Percentiles rank a stretch among this genome's conserved stretches.
Evolutionary conservation across 2,329 filamentous ascomycete genomes (phyloP).

Genomic region (Phoma sp.): DNA sequence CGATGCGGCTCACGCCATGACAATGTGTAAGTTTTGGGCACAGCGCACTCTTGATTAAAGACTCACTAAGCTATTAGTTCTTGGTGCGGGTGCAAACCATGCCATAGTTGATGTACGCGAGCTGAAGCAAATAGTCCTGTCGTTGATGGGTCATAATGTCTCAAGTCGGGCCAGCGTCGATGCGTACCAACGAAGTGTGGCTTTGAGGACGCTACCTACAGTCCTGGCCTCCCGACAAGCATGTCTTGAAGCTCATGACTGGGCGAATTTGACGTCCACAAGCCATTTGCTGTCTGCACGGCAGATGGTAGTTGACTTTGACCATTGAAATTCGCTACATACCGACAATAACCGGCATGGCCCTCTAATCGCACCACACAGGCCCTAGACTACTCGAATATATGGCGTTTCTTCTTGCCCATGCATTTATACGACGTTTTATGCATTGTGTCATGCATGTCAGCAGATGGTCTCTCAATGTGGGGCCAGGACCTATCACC

Average conservation of each 20-base stretch:
- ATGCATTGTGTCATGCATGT: constrained; percentile 9
- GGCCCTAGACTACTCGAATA: neutral
- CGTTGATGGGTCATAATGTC: neutral
- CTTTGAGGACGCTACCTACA: constrained; percentile 2
- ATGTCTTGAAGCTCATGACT: constrained; percentile 17
- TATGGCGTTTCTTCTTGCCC: neutral
- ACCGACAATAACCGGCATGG: neutral
- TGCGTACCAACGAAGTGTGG: constrained; percentile 5
- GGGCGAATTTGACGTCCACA: constrained; percentile 3
- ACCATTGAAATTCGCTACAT: neutral
- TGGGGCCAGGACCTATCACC: constrained; percentile 1
- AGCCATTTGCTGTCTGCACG: constrained; percentile 5
- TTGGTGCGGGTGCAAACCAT: constrained; percentile 12
- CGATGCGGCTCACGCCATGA: constrained; percentile 17
- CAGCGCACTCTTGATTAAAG: too few species aligned
- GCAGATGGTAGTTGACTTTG: constrained; percentile 7
- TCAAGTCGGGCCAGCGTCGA: neutral
- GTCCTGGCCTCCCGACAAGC: constrained; percentile 13
- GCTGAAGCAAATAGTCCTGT: constrained; percentile 1
- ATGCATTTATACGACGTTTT: constrained; percentile 1
- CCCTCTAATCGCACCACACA: neutral
- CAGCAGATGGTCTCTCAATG: constrained; percentile 10
- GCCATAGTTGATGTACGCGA: constrained; percentile 11
- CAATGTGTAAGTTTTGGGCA: constrained; percentile 8
- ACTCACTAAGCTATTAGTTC: neutral